Evolutionary conservation across 75 land plant species (phyloP).

Genomic region (Cupressus sempervirens): DNA sequence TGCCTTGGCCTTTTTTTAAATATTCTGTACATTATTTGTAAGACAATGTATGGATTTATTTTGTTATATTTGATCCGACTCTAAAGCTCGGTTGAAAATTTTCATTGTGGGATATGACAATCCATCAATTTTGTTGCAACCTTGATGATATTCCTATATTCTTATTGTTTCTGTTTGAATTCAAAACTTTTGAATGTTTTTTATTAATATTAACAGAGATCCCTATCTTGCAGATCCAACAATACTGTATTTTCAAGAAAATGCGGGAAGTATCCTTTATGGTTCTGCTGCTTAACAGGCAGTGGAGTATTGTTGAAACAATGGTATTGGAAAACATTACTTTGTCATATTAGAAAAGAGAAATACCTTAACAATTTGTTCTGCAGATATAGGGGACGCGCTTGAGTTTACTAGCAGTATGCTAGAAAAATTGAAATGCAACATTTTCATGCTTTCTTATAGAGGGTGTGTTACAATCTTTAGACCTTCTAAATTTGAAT

Average conservation of each 20-base stretch:
- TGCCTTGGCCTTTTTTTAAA: too few relatives aligned
- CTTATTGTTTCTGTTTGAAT: neutral
- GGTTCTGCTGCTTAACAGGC: neutral
- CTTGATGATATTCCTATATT: neutral
- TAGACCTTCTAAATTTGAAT: neutral
- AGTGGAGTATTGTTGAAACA: neutral
- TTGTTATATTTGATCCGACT: too few relatives aligned
- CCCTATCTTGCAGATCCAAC: constrained; percentile 79
- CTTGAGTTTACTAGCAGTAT: constrained; percentile 83
- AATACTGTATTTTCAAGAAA: constrained; percentile 92
- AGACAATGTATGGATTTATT: too few relatives aligned
- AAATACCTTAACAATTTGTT: constrained; percentile 21
- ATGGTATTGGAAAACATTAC: neutral
- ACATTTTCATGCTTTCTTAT: constrained; percentile 99
- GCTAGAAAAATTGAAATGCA: constrained; percentile 75
- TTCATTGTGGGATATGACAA: neutral
- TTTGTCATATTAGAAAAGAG: neutral
- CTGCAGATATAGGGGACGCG: constrained; percentile 90
- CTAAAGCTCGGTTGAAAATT: neutral
- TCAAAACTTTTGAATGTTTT: neutral
- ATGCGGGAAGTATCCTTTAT: constrained; percentile 99
- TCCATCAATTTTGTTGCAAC: too few relatives aligned
- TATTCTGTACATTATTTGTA: too few relatives aligned
- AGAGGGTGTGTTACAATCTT: constrained; percentile 64
- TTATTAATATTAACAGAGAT: neutral